These are phyloP conservation scores for Aschersonia sp. DNA, from an alignment of 2,329 filamentous ascomycete species.

Conservation along the genomic window DNA sequence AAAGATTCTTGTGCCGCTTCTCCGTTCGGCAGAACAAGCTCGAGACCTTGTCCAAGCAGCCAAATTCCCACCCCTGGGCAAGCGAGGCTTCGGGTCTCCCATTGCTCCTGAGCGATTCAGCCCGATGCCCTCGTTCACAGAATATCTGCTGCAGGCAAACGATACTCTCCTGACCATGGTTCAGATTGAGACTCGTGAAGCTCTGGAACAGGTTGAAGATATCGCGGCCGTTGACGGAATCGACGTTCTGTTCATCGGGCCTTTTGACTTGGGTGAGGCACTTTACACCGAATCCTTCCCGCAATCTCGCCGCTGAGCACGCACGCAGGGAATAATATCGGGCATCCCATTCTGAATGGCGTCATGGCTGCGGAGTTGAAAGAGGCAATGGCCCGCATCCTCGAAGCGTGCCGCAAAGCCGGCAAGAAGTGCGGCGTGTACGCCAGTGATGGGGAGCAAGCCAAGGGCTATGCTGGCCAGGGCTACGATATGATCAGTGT, in stretches of 20 bases:
- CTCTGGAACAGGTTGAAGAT: slow-evolving; percentile 42
- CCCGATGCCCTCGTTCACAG: slow-evolving; percentile 26
- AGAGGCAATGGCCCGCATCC: slow-evolving; percentile 41
- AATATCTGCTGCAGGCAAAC: slow-evolving; percentile 35
- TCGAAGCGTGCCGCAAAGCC: slow-evolving; percentile 40
- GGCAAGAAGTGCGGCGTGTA: slow-evolving; percentile 54
- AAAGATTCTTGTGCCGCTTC: slow-evolving; percentile 30
- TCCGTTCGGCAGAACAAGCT: slow-evolving; percentile 28
- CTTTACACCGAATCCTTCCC: too few species aligned
- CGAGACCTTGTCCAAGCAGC: slow-evolving; percentile 28
- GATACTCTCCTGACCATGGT: slow-evolving; percentile 45
- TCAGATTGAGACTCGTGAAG: slow-evolving; percentile 53
- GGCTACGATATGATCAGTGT: slow-evolving; percentile 49
- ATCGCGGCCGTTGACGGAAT: slow-evolving; percentile 46
- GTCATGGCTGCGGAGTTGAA: slow-evolving; percentile 43
- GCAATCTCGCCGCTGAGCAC: neutral
- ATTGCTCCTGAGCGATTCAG: slow-evolving; percentile 27
- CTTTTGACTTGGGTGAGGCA: slow-evolving; percentile 42
- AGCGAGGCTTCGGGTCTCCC: slow-evolving; percentile 34
- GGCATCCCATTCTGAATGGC: slow-evolving; percentile 44
- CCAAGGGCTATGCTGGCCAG: slow-evolving; percentile 35
- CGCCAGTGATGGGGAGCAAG: slow-evolving; percentile 39
- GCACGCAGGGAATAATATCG: slow-evolving; percentile 37
- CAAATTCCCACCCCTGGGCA: slow-evolving; percentile 35
- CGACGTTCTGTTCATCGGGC: slow-evolving; percentile 50